phyloP scores from a whole-genome alignment of 495 filamentous ascomycete species.

The Lepraria neglecta region DNA sequence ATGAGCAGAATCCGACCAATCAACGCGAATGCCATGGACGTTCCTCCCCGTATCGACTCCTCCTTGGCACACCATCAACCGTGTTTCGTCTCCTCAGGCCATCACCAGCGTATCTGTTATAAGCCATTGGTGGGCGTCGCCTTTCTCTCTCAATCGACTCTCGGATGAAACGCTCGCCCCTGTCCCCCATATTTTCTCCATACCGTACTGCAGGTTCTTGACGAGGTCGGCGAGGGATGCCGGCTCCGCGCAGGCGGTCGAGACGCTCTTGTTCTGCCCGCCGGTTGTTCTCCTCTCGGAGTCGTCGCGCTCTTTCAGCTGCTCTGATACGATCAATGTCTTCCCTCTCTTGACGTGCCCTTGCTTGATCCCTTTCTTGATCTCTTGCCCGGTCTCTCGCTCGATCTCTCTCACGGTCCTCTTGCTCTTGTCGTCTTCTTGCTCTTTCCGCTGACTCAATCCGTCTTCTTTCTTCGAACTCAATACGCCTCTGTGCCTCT shows the following conservation, averaged over 20 bases:
- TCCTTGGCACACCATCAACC: constrained; percentile 6
- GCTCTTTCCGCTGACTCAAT: constrained; percentile 1
- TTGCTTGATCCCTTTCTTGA: constrained; percentile 4
- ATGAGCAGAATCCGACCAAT: background rate
- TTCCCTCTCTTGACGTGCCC: constrained; percentile 5
- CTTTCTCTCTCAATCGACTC: constrained; percentile 2
- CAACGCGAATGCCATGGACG: background rate
- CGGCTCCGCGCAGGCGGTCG: background rate
- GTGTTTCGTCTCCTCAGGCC: constrained; percentile 15
- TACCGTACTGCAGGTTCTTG: constrained; percentile 7
- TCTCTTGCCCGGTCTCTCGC: background rate
- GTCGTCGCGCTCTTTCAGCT: background rate
- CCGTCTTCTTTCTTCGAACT: background rate
- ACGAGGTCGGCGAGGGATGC: constrained; percentile 11
- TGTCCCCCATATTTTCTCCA: background rate
- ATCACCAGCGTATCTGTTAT: constrained; percentile 11
- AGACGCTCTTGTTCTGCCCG: constrained; percentile 3
- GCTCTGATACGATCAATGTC: constrained; percentile 1
- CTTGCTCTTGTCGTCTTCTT: background rate
- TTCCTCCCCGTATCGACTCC: background rate
- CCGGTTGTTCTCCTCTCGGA: background rate
- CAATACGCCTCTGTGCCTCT: background rate
- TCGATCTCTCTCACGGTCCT: background rate
- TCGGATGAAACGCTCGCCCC: constrained; percentile 3
- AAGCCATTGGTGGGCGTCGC: background rate